Evolutionary conservation across 805 yeast genomes (phyloP), one percentile per base, ranked within the genome.

Genomic region (Wickerhamomyces hampshirensis): DNA sequence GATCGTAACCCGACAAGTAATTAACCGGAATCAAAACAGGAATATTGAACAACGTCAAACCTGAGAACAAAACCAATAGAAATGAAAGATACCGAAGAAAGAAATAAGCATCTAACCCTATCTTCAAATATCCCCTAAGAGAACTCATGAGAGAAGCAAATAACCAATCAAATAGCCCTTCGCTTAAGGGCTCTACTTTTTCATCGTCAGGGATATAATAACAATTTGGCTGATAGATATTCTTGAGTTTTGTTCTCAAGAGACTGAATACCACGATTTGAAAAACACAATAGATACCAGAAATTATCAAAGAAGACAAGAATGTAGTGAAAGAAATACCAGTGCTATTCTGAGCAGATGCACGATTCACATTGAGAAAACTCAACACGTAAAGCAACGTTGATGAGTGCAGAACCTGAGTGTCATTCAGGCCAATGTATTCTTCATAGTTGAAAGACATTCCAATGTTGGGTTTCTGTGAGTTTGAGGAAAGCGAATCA

Each of bases 91-190:
- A 85, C 33, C 95, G 57, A 3, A 85, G 48, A 44, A 84, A 80
- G 50, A 81, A 79, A 53, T 81, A 85, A 0, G 88, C 77, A 55
- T 87, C 96, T 6, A 84, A 53, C 0, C 95, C 94, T 42, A 71
- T 59, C 5, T 63, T 56, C 18, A 67, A 51, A 47, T 75, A 79
- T 19, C 63, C 59, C 7, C 65, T 62, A 5, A 74, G 60, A 1
- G 68, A 65, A 15, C 58, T 52, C 7, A 51, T 42, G 19, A 74
- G 36, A 0, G 72, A 62, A 0, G 75, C 71, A 5, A 48, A 30
- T 2, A 80, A 42, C 91, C 91, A 84, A 4, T 66, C 65, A 19
- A 79, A 64, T n/a, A 72, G 56, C 0, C 74, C 71, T 11, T 59
- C 51, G 2, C 65, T 61, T 14, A 66, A 45, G 1, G 65, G 64